Evolutionary conservation across 2,329 filamentous ascomycete species (phyloP), one percentile per base, ranked within the genome.

Genomic region (Aspergillus puulaauensis): DNA sequence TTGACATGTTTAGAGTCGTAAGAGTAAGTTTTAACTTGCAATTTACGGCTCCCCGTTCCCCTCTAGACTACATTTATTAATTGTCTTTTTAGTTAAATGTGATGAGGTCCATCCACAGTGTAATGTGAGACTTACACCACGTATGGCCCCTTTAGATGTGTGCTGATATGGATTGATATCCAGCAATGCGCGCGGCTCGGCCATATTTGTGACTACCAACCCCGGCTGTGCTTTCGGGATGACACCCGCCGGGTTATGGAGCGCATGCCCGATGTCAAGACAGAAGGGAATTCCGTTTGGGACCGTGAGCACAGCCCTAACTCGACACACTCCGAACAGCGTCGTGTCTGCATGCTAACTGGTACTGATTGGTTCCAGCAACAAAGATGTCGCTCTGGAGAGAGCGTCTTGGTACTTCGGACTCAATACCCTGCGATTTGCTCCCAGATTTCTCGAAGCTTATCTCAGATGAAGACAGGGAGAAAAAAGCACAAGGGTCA

Each of bases 191-290:
- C 78, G 31, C 76, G 83, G 54, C 73, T 86, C 21, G 80, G 82
- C 46, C 81, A 84, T 66, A 74, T 75, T 37, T 86, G 83, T 67
- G 83, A 86, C 65, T 86, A 85, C 70, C 80, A 79, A 57, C 81
- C 82, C 15, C 77, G 83, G 47, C 74, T 82, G n/a, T 75, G 78
- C n/a, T 83, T 83, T 65, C 76, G 79, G 60, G 78, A 83, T 67
- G 81, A 83, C 63, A 83, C 81, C n/a, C 70, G 73, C 35, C 75
- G 80, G 52, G 75, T 82, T 35, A 76, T 80, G 58, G 77, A 80
- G 52, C 76, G 79, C n/a, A 82, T 81, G 77, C 72, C 76, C 50
- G 77, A 82, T 62, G 78, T 84, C 44, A 80, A 76, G 35, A 81
- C 74, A 4, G 68, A 72, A n/a, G 80, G 80, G 17, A 84, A 80